phyloP scores from a whole-genome alignment of 2,329 filamentous ascomycete genomes.

The Aspergillaceae sp. region DNA sequence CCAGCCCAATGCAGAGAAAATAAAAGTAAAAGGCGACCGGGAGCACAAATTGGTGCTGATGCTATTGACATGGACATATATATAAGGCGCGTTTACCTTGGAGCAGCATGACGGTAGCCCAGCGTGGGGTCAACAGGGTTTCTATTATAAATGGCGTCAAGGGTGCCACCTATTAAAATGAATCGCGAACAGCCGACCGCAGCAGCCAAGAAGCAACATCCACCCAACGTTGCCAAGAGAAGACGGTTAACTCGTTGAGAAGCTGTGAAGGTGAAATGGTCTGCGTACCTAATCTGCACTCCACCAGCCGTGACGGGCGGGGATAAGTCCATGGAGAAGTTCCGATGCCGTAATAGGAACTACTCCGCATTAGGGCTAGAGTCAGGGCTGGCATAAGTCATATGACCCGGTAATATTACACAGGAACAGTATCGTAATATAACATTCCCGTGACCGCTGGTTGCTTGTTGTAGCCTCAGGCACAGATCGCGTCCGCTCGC shows the following conservation, averaged over 20 bases:
- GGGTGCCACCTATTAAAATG: not conserved
- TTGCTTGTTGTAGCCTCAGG: not conserved
- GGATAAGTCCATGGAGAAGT: too few species aligned
- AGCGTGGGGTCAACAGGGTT: not conserved
- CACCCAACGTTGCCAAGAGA: too few species aligned
- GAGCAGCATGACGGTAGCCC: constrained; percentile 7
- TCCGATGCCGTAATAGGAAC: not conserved
- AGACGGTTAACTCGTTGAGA: too few species aligned
- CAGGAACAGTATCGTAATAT: not conserved
- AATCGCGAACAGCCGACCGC: too few species aligned
- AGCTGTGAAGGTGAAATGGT: too few species aligned
- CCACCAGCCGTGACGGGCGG: too few species aligned
- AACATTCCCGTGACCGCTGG: not conserved
- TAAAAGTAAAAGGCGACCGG: not conserved
- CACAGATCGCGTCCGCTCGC: not conserved
- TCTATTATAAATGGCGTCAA: constrained; percentile 2
- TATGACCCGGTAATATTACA: not conserved
- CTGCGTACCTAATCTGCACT: too few species aligned
- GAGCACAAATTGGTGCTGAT: not conserved
- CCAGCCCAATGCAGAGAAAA: not conserved
- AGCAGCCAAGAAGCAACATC: too few species aligned
- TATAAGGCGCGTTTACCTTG: not conserved
- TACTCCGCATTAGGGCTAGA: not conserved
- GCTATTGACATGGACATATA: not conserved
- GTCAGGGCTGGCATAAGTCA: not conserved